Base-by-base conservation (phyloP, 805 yeast species). In the Kuraishia cidri region DNA sequence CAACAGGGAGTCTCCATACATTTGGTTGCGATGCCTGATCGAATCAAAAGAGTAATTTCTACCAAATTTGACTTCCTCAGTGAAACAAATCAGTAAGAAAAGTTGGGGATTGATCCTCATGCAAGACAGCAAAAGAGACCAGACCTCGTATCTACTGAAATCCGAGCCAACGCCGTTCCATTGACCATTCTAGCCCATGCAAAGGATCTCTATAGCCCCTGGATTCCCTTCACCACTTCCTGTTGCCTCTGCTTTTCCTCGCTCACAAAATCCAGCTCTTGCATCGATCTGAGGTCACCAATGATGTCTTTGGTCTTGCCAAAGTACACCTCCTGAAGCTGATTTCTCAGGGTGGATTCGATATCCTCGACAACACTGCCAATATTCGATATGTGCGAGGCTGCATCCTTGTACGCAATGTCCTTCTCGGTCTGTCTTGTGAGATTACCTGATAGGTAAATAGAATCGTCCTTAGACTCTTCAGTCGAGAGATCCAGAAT, bases 281-380 rank as follows among this genome's bases (percentile, higher is more conserved):
- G 60, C 43, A 43, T 60, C 2, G 62, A 69, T 51, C 86, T 69
- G 25, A 79, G 59, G 43, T 80, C 87, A 18, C 82, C 79, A 29
- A 88, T 65, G 31, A 92, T 79, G 50, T 90, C 96, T 48, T 84
- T 77, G 13, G 95, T 84, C 62, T 90, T 90, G 46, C 94, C 97
- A 51, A 90, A 90, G 54, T 90, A 90, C 18, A 90, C 97, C 41
- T 86, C 95, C 54, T 90, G 95, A 41, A 90, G 66, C 63, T 83
- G 64, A 45, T 83, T 84, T 56, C 98, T 73, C 61, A 90, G 64
- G 52, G 81, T 85, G 39, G 80, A 76, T 60, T 90, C 98, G 27
- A 84, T 69, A 39, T 85, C 95, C 57, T 90, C 98, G 10, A 92
- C 72, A 40, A 87, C 54, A 3, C 81, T 64, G 20, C 98, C 98